Evolutionary conservation across 2,329 filamentous ascomycete genomes (phyloP).

Genomic region (Trichoderma citrinoviride): DNA sequence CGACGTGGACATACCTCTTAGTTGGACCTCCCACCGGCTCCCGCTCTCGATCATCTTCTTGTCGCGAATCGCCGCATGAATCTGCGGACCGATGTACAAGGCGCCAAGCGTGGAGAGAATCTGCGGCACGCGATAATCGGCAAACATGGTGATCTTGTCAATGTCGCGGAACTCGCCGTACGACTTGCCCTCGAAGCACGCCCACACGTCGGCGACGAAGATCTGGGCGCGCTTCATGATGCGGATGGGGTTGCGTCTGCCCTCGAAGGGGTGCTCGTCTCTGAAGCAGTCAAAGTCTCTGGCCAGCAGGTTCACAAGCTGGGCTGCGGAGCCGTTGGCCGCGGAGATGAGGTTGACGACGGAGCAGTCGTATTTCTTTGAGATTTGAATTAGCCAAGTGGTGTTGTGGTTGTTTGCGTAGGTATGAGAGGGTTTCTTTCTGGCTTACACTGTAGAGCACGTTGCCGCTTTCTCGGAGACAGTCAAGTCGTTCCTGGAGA

Average conservation of each 20-base stretch:
- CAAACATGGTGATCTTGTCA: slow-evolving; percentile 96
- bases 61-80: slow-evolving; percentile 67
- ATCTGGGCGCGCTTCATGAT: slow-evolving; percentile 96
- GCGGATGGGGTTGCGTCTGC: slow-evolving; percentile 65
- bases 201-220: slow-evolving; percentile 93
- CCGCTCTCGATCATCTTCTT: slow-evolving; percentile 67
- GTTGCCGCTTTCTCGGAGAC: slow-evolving; percentile 77
- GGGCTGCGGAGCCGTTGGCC: slow-evolving; percentile 75
- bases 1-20: slow-evolving; percentile 58
- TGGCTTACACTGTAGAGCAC: slow-evolving; percentile 70
- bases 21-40: slow-evolving; percentile 77
- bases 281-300: slow-evolving; percentile 81
- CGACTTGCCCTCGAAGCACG: slow-evolving; percentile 78
- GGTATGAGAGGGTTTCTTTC: not conserved
- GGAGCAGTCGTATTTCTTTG: slow-evolving; percentile 70
- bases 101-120: slow-evolving; percentile 82
- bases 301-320: slow-evolving; percentile 81
- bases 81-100: slow-evolving; percentile 75
- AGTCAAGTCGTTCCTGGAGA: slow-evolving; percentile 71
- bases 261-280: slow-evolving; percentile 75
- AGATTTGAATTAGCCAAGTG: not conserved
- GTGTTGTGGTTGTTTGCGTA: not conserved
- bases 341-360: slow-evolving; percentile 70
- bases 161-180: slow-evolving; percentile 87
- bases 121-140: slow-evolving; percentile 95